phyloP scores from a whole-genome alignment of 441 rosid species.

The Dalechampia spathulata region DNA sequence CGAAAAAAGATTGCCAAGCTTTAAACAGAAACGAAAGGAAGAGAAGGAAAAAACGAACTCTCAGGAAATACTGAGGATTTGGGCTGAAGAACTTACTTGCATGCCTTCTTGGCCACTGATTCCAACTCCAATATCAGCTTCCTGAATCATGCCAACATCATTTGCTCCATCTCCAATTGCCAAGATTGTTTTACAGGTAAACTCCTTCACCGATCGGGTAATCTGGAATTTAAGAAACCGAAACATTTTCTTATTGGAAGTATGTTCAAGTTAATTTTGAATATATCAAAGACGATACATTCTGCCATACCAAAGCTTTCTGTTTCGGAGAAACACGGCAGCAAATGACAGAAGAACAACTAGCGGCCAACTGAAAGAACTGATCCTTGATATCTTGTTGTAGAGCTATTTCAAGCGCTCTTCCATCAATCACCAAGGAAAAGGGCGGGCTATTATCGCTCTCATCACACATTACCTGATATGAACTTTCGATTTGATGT shows the following conservation, averaged over 20 bases:
- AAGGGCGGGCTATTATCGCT: slow-evolving; percentile 33
- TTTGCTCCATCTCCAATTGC: no score
- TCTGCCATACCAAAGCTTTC: slow-evolving; percentile 49
- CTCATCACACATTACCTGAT: slow-evolving; percentile 30
- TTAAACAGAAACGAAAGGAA: no score
- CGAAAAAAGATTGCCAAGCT: no score
- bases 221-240: slow-evolving; percentile 26
- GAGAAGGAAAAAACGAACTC: no score
- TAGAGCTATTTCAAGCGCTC: slow-evolving; percentile 44
- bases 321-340: slow-evolving; percentile 73
- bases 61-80: background rate
- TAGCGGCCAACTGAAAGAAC: slow-evolving; percentile 51
- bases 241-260: background rate
- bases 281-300: no score
- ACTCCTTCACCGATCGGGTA: slow-evolving; percentile 51
- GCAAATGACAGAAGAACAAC: slow-evolving; percentile 66
- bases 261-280: no score
- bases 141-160: no score
- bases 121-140: no score
- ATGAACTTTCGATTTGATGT: slow-evolving; percentile 36
- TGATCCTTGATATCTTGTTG: slow-evolving; percentile 36
- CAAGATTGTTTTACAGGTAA: slow-evolving; percentile 47
- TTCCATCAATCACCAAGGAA: slow-evolving; percentile 57
- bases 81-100: slow-evolving; percentile 31
- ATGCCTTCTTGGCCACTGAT: no score